A percentile compares a stretch with the other conserved stretches of the same genome.
Conservation (phyloP, 495 filamentous ascomycete species). For the Penicillium roqueforti region DNA sequence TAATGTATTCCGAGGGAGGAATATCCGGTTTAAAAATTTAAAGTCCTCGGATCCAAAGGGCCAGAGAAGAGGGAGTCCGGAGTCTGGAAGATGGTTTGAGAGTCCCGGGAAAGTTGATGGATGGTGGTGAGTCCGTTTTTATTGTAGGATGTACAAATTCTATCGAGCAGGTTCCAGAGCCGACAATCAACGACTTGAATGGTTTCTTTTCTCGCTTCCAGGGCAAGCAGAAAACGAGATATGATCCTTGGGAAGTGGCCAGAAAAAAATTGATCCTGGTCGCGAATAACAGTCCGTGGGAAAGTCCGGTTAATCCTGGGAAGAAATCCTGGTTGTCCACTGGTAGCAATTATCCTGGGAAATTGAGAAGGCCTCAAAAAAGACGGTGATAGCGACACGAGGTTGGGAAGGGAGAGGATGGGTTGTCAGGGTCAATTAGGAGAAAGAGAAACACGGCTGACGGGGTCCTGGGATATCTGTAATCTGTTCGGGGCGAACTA, state of each 20-base stretch:
- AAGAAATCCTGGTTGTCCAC: conserved; percentile 20
- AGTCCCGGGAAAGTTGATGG: conserved; percentile 11
- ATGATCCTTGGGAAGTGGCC: conserved; percentile 22
- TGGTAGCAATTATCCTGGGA: conserved; percentile 17
- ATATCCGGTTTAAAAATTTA: conserved; percentile 24
- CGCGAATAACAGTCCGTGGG: conserved; percentile 21
- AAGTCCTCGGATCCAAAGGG: conserved; percentile 38
- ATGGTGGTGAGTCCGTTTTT: conserved; percentile 20
- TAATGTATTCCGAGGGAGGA: conserved; percentile 33
- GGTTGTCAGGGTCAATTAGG: conserved; percentile 12
- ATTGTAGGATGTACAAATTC: conserved; percentile 28
- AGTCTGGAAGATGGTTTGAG: conserved; percentile 12
- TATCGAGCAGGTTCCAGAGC: conserved; percentile 21
- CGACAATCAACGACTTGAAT: conserved; percentile 23
- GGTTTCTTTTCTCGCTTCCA: conserved; percentile 11
- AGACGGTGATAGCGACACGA: conserved; percentile 8
- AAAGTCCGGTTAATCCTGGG: conserved; percentile 24
- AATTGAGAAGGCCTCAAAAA: conserved; percentile 19
- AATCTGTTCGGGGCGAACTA: conserved; percentile 14
- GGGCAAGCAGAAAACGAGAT: conserved; percentile 14
- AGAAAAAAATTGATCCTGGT: conserved; percentile 17
- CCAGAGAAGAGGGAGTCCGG: conserved; percentile 23
- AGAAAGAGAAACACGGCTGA: conserved; percentile 14
- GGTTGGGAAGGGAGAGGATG: conserved; percentile 5
- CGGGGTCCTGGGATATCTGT: conserved; percentile 7